Evolutionary conservation across 805 yeast species (phyloP), one percentile per base, ranked within the genome.

Genomic region (Candida sithepensis): DNA sequence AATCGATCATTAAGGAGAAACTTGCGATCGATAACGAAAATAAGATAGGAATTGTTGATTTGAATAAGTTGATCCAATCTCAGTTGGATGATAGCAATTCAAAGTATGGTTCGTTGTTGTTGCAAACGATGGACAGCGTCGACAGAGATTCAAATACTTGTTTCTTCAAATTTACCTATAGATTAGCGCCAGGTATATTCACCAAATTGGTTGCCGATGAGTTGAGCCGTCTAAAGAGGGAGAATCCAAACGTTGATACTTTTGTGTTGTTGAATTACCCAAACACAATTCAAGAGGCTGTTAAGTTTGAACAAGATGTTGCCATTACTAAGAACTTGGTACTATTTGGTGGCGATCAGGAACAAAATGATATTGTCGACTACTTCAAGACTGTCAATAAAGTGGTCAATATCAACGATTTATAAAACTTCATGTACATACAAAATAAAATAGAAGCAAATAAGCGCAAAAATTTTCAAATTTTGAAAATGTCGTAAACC

Each of bases 251-350:
- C 20, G 69, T 74, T 28, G 76, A 80, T 26, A 68, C 70, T 36
- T 77, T 81, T 33, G 54, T 82, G 0, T 61, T 85, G 42, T 58
- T 76, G 23, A 78, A 82, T 56, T 85, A 78, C 59, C 91, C 92
- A 3, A 73, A 71, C 42, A 70, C 72, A 21, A 74, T 86, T 36
- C 77, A 77, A 42, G 91, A 85, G 50, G 85, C 88, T 3, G 77
- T 82, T 45, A 81, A 78, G 56, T 86, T 86, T 52, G 94, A 86
- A 61, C 85, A 81, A 55, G 88, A 84, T 49, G 72, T 85, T 23
- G 75, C 82, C 2, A 73, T 74, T 9, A 65, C 76, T 43, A 63
- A 70, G 47, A 70, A 73, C 43, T 45, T 80, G 37, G 63, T 71
- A 22, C 53, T 68, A 13, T 55, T 63, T 49, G 53, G 61, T 21